phyloP scores from a whole-genome alignment of 805 yeast genomes.

The Yarrowia sp. region DNA sequence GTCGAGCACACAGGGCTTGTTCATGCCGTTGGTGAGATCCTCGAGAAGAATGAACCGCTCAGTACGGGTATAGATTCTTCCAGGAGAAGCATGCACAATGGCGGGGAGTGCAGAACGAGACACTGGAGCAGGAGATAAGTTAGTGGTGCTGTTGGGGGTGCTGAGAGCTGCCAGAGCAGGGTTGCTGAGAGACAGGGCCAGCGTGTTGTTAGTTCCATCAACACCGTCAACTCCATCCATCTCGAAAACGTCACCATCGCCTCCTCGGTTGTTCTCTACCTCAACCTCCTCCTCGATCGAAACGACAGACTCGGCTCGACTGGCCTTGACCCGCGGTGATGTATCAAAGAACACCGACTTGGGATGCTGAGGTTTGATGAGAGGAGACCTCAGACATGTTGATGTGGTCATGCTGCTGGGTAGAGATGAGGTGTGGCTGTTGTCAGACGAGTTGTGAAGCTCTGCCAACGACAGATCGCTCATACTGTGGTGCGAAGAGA shows the following conservation, averaged over 20 bases:
- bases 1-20: constrained; percentile 88
- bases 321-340: constrained; percentile 23
- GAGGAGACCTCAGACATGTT: constrained; percentile 18
- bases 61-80: constrained; percentile 56
- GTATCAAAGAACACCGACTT: constrained; percentile 30
- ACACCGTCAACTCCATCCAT: constrained; percentile 30
- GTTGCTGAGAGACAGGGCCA: constrained; percentile 18
- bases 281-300: constrained; percentile 31
- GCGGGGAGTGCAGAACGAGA: constrained; percentile 32
- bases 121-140: constrained; percentile 26
- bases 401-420: constrained; percentile 26
- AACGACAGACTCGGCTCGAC: constrained; percentile 26
- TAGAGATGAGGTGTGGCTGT: constrained; percentile 22
- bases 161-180: constrained; percentile 23
- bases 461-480: constrained; percentile 27
- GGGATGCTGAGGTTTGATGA: constrained; percentile 11
- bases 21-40: constrained; percentile 85
- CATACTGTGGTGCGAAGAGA: constrained; percentile 30
- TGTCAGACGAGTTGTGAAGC: constrained; percentile 17
- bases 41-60: constrained; percentile 87
- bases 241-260: constrained; percentile 22
- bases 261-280: constrained; percentile 30
- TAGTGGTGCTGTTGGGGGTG: constrained; percentile 28
- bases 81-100: constrained; percentile 46
- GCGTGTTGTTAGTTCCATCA: not conserved